Evolutionary conservation across 306 rosid species (phyloP).

Genomic region (Medicago lupulina): DNA sequence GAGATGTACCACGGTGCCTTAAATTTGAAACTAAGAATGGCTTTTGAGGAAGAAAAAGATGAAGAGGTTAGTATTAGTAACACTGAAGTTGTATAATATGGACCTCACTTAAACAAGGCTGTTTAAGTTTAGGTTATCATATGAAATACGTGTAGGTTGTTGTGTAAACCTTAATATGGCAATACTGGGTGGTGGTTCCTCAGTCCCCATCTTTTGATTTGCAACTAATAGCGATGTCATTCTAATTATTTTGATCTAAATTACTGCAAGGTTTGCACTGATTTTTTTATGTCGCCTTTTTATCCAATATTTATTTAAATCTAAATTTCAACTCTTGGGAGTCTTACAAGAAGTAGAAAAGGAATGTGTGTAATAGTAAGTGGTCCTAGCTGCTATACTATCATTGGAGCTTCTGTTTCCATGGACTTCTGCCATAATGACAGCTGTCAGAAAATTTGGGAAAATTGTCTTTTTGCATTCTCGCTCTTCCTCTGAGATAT

Average conservation of each 20-base stretch:
- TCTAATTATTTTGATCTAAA: neutral
- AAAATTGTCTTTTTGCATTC: constrained; percentile 12
- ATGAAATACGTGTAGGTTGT: constrained; percentile 11
- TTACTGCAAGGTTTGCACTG: neutral
- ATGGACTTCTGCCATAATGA: constrained; percentile 5
- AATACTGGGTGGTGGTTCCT: neutral
- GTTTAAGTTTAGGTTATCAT: constrained; percentile 16
- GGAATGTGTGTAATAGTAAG: neutral
- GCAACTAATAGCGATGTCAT: neutral
- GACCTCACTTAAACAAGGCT: neutral
- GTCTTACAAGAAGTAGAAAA: neutral
- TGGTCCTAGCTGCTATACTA: neutral
- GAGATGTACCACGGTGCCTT: constrained; percentile 94
- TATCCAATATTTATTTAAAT: neutral
- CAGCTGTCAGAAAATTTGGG: constrained; percentile 10
- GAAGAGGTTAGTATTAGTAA: constrained; percentile 69
- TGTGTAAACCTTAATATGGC: constrained; percentile 11
- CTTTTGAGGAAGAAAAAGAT: constrained; percentile 64
- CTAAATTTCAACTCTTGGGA: neutral
- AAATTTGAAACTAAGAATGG: constrained; percentile 70
- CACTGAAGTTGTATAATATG: constrained; percentile 5
- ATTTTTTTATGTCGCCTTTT: neutral
- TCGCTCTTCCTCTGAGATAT: neutral
- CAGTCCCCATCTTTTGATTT: neutral
- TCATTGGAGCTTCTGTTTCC: constrained; percentile 24